phyloP scores from a whole-genome alignment of 805 yeast species.

The Wickerhamiella australiensis region DNA sequence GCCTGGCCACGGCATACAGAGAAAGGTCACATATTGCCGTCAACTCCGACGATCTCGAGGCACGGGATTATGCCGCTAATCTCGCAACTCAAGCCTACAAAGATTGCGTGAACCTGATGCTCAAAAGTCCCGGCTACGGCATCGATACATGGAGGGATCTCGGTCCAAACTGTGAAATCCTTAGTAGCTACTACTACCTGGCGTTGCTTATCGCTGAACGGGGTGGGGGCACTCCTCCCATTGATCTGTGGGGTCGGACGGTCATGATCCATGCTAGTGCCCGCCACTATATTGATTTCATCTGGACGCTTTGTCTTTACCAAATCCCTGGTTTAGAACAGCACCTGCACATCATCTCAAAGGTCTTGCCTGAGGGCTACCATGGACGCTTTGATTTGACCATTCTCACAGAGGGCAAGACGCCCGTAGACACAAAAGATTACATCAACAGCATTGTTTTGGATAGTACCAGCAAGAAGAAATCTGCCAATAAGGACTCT shows the following conservation, averaged over 20 bases:
- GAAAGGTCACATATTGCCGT: background rate
- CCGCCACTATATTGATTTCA: background rate
- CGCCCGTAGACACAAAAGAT: background rate
- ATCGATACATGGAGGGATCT: background rate
- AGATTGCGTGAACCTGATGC: background rate
- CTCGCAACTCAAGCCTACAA: background rate
- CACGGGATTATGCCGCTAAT: background rate
- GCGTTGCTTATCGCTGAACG: background rate
- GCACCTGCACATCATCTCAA: background rate
- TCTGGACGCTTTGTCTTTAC: background rate
- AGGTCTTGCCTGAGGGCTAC: background rate
- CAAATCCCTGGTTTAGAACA: background rate
- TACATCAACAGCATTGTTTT: background rate
- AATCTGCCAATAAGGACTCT: background rate
- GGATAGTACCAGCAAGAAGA: background rate
- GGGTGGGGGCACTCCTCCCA: background rate
- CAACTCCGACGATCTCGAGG: background rate
- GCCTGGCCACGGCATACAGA: conserved; percentile 1
- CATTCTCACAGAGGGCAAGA: background rate
- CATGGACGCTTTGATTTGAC: background rate
- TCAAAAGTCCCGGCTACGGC: background rate
- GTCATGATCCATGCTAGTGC: background rate
- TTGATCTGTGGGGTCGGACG: background rate
- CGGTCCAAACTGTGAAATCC: background rate
- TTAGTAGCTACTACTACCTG: background rate